Base-by-base conservation (phyloP, 768 basidiomycete species). In the Wakefieldia striispora region DNA sequence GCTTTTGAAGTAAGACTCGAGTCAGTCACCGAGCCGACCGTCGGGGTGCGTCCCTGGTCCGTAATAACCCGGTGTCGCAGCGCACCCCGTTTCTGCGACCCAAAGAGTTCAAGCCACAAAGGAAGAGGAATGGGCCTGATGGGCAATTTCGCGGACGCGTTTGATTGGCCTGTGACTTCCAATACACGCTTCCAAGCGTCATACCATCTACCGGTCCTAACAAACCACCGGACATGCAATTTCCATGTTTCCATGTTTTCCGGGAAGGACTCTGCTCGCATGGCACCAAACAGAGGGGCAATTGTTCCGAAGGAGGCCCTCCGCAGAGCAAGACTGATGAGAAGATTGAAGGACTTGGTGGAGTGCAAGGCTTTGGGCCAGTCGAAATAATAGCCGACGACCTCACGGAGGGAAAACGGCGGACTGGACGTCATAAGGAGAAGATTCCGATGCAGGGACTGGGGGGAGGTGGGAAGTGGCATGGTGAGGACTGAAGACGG, bases 51-150 rank as follows among this genome's bases (percentile, higher is more conserved):
- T 36, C 35, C 41, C 34, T 14, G 31, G 51, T 41, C 17, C 20
- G 47, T 34, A 41, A 53, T 47, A 20, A 45, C 26, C 56, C 59
- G 61, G 37, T 41, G 51, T 33, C 65, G 61, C 23, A 64, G 54
- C 6, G 66, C 71, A 40, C 71, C 69, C 43, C 69, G 65, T 47
- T 74, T 75, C 53, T 64, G 58, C 16, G 72, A 70, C 40, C 73
- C 72, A 55, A 81, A 77, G 55, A 88, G 78, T 53, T 88, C 84
- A 38, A 80, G 50, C 85, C 83, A 87, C 43, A 88, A 63, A 4
- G 67, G 60, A 23, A 80, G 69, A 23, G 76, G 78, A 27, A 75
- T 66, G 26, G 50, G 37, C 7, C 50, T 53, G 23, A 8, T 37
- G 21, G 34, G 42, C 10, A 24, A 26, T 6, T 34, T 46, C 20